Base-by-base conservation (phyloP, 1,284 basidiomycete species). In the Ceraceosorus guamensis region DNA sequence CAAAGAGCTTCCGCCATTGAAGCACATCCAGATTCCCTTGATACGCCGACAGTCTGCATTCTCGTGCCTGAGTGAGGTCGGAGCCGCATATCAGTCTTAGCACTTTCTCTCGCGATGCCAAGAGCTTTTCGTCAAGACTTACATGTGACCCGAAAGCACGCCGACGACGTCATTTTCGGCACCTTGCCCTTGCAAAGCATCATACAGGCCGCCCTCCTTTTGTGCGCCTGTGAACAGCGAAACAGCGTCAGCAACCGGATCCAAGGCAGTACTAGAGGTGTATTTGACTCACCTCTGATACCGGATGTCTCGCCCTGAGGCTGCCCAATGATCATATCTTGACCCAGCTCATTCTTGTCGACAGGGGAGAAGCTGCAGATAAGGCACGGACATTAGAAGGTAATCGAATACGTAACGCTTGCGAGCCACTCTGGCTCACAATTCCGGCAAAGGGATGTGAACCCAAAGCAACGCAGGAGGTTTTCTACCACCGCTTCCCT, bases 11-110 rank as follows among this genome's bases (percentile, higher is more conserved):
- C 91, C 92, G 32, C 92, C 92, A 24, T 88, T 88, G 16, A 98
- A 98, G 78, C 92, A 97, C 66, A 88, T 80, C 92, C 93, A 97
- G 3, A 93, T 81, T 6, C 87, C 88, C 48, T 84, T 81, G 5
- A 91, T 81, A 6, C 91, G 83, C 63, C 85, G 81, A 70, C 92
- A 97, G 68, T 91, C 88, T 70, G 92, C 89, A 8, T 71, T 73
- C 52, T 71, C 56, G 54, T 71, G 59, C 62, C 39, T 41, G 39
- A 16, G 2, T 41, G 39, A 41, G 39, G 24, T 24, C 3, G 24
- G 24, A 24, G 24, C 24, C 24, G 24, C 24, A 24, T 1, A 24
- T 24, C 24, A 24, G 24, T 24, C 24, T 24, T 1, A 24, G 24
- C 24, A 24, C 24, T 24, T 24, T 24, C 24, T 24, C 24, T 24